Conservation (phyloP, 1,284 basidiomycete species). For the Termitomyces sp. region DNA sequence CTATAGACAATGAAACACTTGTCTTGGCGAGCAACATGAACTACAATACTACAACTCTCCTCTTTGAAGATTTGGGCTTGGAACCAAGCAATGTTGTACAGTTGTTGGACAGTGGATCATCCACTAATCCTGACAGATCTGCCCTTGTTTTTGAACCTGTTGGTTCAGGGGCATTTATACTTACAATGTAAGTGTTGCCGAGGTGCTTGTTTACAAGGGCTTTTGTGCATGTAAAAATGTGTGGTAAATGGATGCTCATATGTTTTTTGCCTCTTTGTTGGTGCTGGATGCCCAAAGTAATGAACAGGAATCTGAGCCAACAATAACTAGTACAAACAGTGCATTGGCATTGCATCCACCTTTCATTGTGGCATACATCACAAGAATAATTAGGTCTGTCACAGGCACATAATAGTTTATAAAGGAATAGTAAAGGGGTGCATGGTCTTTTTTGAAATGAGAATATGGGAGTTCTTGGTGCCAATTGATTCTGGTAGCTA, state of each 20-base stretch:
- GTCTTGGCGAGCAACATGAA: conserved; percentile 41
- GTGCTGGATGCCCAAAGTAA: not conserved
- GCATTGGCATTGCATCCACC: conserved; percentile 2
- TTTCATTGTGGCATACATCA: not conserved
- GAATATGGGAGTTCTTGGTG: too few species aligned
- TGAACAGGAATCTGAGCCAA: conserved; percentile 1
- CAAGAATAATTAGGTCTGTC: not conserved
- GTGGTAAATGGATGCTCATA: conserved; percentile 1
- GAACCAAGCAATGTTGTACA: conserved; percentile 20
- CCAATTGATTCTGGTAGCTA: too few species aligned
- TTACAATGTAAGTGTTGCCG: conserved; percentile 17
- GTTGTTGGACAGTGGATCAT: conserved; percentile 32
- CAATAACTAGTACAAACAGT: not conserved
- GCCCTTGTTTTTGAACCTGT: conserved; percentile 28
- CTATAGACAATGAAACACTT: conserved; percentile 31
- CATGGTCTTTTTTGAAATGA: too few species aligned
- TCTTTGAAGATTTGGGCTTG: conserved; percentile 25
- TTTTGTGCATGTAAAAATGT: conserved; percentile 3
- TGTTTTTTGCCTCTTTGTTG: not conserved
- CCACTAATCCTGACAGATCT: conserved; percentile 19
- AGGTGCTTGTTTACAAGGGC: conserved; percentile 6
- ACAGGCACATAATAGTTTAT: not conserved
- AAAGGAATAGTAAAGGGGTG: too few species aligned
- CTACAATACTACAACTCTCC: conserved; percentile 25
- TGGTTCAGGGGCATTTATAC: conserved; percentile 32